phyloP scores from a whole-genome alignment of 2,329 filamentous ascomycete genomes.

The Lecanicillium sp. region DNA sequence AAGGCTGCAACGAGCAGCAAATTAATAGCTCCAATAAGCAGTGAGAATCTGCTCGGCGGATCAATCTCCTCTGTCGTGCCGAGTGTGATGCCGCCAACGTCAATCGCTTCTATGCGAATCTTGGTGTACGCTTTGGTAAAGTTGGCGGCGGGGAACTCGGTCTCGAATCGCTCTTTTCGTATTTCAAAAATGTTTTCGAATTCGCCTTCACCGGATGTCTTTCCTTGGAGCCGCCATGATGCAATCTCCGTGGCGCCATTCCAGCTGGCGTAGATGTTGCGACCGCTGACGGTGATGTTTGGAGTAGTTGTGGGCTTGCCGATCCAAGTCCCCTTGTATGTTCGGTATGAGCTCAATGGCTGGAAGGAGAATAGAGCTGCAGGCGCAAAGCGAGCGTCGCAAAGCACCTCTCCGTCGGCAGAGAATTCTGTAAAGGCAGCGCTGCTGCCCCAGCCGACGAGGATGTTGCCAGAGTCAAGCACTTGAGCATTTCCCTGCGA shows the following conservation, averaged over 20 bases:
- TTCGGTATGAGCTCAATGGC: slow-evolving; percentile 14
- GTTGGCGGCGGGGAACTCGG: background rate
- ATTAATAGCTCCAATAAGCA: slow-evolving; percentile 3
- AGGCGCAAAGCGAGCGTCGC: slow-evolving; percentile 32
- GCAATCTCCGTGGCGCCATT: slow-evolving; percentile 16
- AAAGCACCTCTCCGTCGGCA: slow-evolving; percentile 39
- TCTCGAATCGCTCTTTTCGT: slow-evolving; percentile 6
- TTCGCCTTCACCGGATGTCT: background rate
- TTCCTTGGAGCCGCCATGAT: slow-evolving; percentile 11
- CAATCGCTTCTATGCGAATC: slow-evolving; percentile 5
- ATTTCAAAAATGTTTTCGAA: slow-evolving; percentile 3
- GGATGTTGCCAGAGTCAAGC: slow-evolving; percentile 43
- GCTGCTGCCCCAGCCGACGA: slow-evolving; percentile 51
- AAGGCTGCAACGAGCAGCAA: background rate
- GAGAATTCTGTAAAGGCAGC: slow-evolving; percentile 40
- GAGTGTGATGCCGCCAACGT: slow-evolving; percentile 4
- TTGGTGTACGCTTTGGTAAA: background rate
- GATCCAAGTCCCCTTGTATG: slow-evolving; percentile 11
- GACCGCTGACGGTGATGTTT: slow-evolving; percentile 3
- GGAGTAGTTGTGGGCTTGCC: slow-evolving; percentile 11
- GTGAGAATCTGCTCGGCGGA: background rate
- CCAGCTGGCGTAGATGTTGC: slow-evolving; percentile 14
- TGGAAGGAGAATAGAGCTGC: slow-evolving; percentile 12
- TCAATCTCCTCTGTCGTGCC: slow-evolving; percentile 4
- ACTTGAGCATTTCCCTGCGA: slow-evolving; percentile 45